Evolutionary conservation across 257 asterid species (phyloP).

Genomic region (Nicotiana paniculata): DNA sequence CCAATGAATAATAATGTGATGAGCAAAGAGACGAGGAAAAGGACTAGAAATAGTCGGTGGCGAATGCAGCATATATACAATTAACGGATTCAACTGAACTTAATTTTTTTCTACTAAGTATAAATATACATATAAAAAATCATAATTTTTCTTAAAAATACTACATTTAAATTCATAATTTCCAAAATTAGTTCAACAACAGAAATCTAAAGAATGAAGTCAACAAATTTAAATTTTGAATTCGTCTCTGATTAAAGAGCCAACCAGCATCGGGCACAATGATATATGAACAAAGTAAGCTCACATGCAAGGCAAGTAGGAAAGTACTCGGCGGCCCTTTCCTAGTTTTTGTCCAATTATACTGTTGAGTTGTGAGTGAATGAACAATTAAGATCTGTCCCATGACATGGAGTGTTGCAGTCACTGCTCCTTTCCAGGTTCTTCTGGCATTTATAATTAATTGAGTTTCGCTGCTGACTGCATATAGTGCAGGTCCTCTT

Average conservation of each 20-base stretch:
- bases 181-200: no score
- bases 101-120: no score
- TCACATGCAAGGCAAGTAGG: conserved; percentile 3
- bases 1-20: background rate
- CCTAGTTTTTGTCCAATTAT: conserved; percentile 10
- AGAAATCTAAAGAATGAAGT: fast-evolving
- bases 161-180: no score
- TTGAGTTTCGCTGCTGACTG: background rate
- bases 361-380: background rate
- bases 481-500: background rate
- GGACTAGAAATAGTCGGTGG: background rate
- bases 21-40: background rate
- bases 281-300: background rate
- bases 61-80: no score
- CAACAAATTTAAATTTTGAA: no score
- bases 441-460: conserved; percentile 4
- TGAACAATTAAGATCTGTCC: conserved; percentile 14
- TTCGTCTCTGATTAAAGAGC: background rate
- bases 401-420: conserved; percentile 14
- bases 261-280: background rate
- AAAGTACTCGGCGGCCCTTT: background rate
- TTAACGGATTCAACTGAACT: no score
- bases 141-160: no score
- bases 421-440: background rate
- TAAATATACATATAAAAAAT: no score